These are phyloP conservation scores for Aristolochia fimbriata DNA, from an alignment of 164 flowering plant species.

Conservation along the genomic window DNA sequence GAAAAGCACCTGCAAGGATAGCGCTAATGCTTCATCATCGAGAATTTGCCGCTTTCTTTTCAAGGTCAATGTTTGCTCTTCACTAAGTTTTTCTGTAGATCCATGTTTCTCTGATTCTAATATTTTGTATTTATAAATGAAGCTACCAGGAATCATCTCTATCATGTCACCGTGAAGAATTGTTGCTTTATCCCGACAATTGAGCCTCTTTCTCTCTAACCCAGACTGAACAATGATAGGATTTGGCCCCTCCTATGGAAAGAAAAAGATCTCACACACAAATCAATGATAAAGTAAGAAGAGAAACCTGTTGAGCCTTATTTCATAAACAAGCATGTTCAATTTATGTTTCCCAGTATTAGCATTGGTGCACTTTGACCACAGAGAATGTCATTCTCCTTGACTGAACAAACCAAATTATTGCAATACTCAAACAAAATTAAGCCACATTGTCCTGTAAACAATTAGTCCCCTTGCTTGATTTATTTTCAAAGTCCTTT, in stretches of 20 bases:
- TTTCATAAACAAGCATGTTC: neutral
- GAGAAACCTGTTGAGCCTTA: neutral
- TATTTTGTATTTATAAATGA: conserved; percentile 45
- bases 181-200: conserved; percentile 25
- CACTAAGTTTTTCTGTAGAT: conserved; percentile 6
- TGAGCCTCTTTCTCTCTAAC: conserved; percentile 44
- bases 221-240: conserved; percentile 65
- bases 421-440: neutral
- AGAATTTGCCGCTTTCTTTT: conserved; percentile 41
- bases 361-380: neutral
- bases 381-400: neutral
- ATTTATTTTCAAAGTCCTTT: neutral
- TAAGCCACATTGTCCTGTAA: too few species aligned
- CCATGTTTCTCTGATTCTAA: conserved; percentile 8
- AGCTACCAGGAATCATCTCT: conserved; percentile 84
- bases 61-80: conserved; percentile 10
- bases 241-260: conserved; percentile 66
- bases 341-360: neutral
- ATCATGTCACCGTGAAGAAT: conserved; percentile 53
- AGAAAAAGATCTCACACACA: neutral
- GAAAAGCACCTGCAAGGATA: conserved; percentile 23
- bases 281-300: neutral
- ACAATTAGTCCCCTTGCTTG: neutral
- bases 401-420: neutral
- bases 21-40: conserved; percentile 33